Evolutionary conservation across 495 filamentous ascomycete genomes (phyloP), one percentile per base, ranked within the genome.

Genomic region (Polyplosphaeria fusca): DNA sequence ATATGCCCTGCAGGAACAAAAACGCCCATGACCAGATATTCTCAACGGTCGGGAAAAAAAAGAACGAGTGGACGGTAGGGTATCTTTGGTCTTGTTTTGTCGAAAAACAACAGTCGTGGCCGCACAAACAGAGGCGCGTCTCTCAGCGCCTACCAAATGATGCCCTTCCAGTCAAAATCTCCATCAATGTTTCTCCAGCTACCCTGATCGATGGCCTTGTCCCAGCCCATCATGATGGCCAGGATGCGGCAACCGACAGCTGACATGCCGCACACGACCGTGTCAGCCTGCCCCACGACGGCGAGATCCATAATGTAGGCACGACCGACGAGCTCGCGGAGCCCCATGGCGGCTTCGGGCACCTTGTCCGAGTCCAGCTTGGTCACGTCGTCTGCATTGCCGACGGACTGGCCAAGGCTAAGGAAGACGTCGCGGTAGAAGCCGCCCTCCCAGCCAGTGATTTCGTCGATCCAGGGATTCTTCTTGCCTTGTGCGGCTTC

Each of bases 211-310:
- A 88, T 71, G 20, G 78, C 83, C 4, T 70, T 76, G 18, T 88
- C 83, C 87, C 87, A 90, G 1, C 86, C 86, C 84, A 89, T 82
- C 77, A 89, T 84, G 44, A 91, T 85, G 19, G 81, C 87, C 43
- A 91, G 58, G 43, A 91, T 39, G 22, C 84, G 71, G 62, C 87
- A 91, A 2, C 80, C 82, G 58, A 78, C 76, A 45, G 81, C 76
- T 44, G 82, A 84, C 26, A 86, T 83, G 9, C 79, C 82, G 61
- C 86, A 89, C 1, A 89, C 76, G 13, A 88, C 74, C 12, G 67
- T 74, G 64, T 86, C 83, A 43, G 82, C 83, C 26, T 72, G 60
- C 1, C 81, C 82, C 22, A 91, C 64, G 24, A 89, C 83, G 18
- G 82, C 79, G 43, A 91, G 62, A 66, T 91, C 87, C 62, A 87